Evolutionary conservation across 2,329 filamentous ascomycete species (phyloP), one percentile per base, ranked within the genome.

Genomic region (Penicillium sp.): DNA sequence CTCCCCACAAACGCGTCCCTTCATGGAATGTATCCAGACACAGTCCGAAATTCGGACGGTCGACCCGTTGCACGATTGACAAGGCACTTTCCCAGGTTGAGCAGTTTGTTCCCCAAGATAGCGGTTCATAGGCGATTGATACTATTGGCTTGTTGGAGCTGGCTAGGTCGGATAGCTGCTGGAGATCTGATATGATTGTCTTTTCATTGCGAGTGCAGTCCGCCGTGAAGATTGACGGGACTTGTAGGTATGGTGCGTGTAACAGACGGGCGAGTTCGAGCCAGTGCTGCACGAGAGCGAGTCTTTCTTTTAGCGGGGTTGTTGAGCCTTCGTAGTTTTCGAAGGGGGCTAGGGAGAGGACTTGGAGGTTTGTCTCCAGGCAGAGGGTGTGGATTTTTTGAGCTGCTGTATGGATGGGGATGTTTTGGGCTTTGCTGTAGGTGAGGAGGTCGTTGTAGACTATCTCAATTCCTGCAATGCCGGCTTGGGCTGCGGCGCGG

Each of bases 21-120:
- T 71, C 59, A 48, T 76, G 74, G 55, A 74, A 76, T 0, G 57
- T 74, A 51, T 76, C 73, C 8, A 75, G 60, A 45, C 74, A 76
- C 0, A 74, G 56, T 0, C 73, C 72, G 44, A 76, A 76, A 47
- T 76, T 76, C 0, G 58, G 29, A 3, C 72, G 61, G 29, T 70
- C 45, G 1, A 75, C 73, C 0, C 57, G 46, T 6, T 67, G 34
- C 0, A 68, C 63, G 2, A 72, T 51, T 1, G 63, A 37, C 16
- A 75, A 47, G 0, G 69, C 64, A 2, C 61, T 58, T 37, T 76
- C 66, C 74, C 72, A 75, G 39, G 68, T 68, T 0, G 66, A 66
- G 51, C 64, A 65, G 45, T 69, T 61, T 1, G 61, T 68, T 7
- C 66, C 64, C 72, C 74, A 76, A 0, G 68, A 74, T 20, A 70